These are phyloP conservation scores for Delitschia confertaspora DNA, from an alignment of 495 filamentous ascomycete species.

Conservation along the genomic window DNA sequence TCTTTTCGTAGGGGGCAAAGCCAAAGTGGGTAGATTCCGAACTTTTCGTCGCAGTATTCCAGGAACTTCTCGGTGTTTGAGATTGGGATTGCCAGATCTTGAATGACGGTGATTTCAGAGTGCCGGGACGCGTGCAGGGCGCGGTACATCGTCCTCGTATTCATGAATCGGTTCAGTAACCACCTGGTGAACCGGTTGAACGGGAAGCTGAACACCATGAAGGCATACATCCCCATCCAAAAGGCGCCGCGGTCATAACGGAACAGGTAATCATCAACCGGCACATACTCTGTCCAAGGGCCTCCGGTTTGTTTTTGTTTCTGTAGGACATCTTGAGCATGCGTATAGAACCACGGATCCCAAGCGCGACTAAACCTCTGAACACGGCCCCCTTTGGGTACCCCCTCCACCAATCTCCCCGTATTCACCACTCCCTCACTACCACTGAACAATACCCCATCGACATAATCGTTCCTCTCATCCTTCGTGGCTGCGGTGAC, in stretches of 20 bases:
- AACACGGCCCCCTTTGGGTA: constrained; percentile 6
- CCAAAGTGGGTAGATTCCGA: constrained; percentile 52
- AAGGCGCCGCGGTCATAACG: constrained; percentile 56
- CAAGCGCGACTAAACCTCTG: constrained; percentile 38
- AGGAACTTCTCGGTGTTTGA: constrained; percentile 39
- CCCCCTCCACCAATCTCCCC: constrained; percentile 39
- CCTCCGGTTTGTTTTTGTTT: not conserved
- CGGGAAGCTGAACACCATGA: constrained; percentile 44
- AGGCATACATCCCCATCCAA: constrained; percentile 48
- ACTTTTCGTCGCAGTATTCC: constrained; percentile 35
- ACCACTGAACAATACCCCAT: constrained; percentile 41
- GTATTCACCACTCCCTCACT: constrained; percentile 45
- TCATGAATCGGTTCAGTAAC: constrained; percentile 52
- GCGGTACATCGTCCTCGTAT: constrained; percentile 55
- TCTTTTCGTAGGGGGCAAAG: constrained; percentile 42
- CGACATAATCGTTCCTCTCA: constrained; percentile 33
- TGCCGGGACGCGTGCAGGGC: constrained; percentile 46
- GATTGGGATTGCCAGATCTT: constrained; percentile 51
- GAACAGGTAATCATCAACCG: constrained; percentile 51
- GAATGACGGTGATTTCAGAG: constrained; percentile 44
- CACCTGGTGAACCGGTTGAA: constrained; percentile 46
- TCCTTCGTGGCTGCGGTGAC: constrained; percentile 31
- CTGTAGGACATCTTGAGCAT: constrained; percentile 30
- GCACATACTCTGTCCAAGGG: constrained; percentile 39
- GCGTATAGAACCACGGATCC: constrained; percentile 54